Conservation (phyloP, 768 basidiomycete genomes). For the Leccinum subtestaceum region DNA sequence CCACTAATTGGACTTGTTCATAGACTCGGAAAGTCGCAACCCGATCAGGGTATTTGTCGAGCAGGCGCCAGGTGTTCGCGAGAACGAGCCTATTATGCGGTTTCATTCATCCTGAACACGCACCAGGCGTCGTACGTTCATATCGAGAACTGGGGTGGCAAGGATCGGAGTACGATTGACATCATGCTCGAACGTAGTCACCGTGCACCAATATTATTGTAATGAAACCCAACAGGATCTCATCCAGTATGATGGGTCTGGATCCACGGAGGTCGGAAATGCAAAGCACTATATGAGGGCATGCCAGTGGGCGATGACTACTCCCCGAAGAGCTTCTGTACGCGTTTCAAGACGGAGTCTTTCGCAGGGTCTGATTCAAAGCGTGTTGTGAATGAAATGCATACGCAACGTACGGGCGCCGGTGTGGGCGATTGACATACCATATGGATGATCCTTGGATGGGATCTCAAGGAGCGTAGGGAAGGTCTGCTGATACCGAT, state of each 20-base stretch:
- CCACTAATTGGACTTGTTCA: constrained; percentile 8
- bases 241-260: constrained; percentile 5
- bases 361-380: constrained; percentile 71
- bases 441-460: constrained; percentile 97
- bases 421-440: constrained; percentile 42
- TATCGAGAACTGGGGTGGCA: constrained; percentile 11
- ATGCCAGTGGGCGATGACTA: constrained; percentile 34
- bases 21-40: constrained; percentile 62
- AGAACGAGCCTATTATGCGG: constrained; percentile 68
- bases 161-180: constrained; percentile 9
- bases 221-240: constrained; percentile 27
- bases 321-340: constrained; percentile 95
- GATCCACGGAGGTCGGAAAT: constrained; percentile 9
- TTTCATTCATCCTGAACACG: constrained; percentile 46
- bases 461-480: constrained; percentile 97
- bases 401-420: constrained; percentile 2
- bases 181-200: constrained; percentile 14
- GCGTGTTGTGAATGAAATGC: constrained; percentile 20
- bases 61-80: constrained; percentile 59
- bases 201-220: constrained; percentile 19
- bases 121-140: constrained; percentile 8
- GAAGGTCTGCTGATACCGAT: constrained; percentile 94
- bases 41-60: constrained; percentile 70
- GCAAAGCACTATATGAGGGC: constrained; percentile 6
- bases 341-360: constrained; percentile 93